Percentiles rank a stretch among this genome's conserved stretches.
Conservation (phyloP, 2,329 filamentous ascomycete species). For the Fonsecaea pedrosoi region DNA sequence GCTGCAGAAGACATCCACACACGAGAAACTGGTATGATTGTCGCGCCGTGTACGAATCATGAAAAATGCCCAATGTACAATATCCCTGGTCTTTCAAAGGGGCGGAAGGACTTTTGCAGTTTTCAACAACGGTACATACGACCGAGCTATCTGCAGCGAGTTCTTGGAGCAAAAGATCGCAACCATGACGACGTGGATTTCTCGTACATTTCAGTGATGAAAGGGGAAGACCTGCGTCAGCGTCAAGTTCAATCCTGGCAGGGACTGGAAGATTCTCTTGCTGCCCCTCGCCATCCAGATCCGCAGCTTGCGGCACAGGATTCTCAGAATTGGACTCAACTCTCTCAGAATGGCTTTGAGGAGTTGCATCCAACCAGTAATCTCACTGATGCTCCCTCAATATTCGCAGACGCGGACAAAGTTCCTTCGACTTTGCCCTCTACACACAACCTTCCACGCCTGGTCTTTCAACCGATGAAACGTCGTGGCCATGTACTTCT, state of each 20-base stretch:
- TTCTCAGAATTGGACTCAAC: constrained; percentile 25
- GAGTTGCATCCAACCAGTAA: constrained; percentile 29
- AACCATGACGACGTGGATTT: constrained; percentile 93
- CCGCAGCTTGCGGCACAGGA: constrained; percentile 22
- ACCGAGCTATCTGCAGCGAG: constrained; percentile 78
- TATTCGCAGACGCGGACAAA: constrained; percentile 36
- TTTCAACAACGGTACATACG: constrained; percentile 89
- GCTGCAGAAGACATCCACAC: constrained; percentile 41
- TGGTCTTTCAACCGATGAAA: constrained; percentile 82
- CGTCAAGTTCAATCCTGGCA: constrained; percentile 34
- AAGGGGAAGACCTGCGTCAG: constrained; percentile 69
- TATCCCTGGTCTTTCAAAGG: constrained; percentile 69
- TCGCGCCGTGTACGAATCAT: constrained; percentile 82
- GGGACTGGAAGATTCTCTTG: constrained; percentile 31
- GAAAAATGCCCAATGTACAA: constrained; percentile 86
- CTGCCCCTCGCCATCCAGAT: constrained; percentile 27
- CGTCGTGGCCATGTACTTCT: constrained; percentile 85
- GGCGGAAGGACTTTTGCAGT: constrained; percentile 88
- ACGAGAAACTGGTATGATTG: constrained; percentile 65
- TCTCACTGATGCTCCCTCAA: constrained; percentile 17
- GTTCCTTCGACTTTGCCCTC: constrained; percentile 55
- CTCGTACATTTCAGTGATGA: constrained; percentile 84
- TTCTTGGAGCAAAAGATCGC: constrained; percentile 69
- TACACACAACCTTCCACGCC: constrained; percentile 68
- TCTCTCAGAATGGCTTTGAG: constrained; percentile 32